A percentile compares a stretch with the other conserved stretches of the same genome.
Evolutionary conservation across 768 basidiomycete genomes (phyloP).

Genomic region (Fomitopsis pulvina): DNA sequence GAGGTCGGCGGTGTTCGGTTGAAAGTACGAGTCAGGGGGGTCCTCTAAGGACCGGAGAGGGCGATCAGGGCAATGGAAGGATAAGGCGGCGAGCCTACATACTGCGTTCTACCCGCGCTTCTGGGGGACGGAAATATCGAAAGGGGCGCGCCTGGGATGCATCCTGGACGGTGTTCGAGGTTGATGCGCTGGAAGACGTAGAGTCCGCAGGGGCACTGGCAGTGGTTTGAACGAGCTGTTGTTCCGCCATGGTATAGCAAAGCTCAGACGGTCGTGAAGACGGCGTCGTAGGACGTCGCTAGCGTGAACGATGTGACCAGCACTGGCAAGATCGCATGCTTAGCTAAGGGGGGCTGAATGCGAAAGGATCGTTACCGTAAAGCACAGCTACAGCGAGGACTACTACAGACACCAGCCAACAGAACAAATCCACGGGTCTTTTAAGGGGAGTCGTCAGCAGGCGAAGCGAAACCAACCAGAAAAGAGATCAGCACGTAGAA

Average conservation of each 20-base stretch:
- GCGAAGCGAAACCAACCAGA: too few relatives aligned
- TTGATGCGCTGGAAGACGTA: background rate
- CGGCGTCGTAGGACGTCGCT: background rate
- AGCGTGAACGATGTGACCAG: background rate
- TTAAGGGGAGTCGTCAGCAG: too few relatives aligned
- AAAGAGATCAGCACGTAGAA: constrained; percentile 34
- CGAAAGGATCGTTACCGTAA: constrained; percentile 1
- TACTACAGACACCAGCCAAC: background rate
- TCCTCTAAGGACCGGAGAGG: constrained; percentile 27
- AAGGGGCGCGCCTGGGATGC: constrained; percentile 5
- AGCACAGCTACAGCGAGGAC: background rate
- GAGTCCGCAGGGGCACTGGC: background rate
- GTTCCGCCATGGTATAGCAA: background rate
- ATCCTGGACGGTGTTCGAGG: background rate
- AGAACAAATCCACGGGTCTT: background rate
- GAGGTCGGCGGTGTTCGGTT: constrained; percentile 64
- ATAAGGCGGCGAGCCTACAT: constrained; percentile 8
- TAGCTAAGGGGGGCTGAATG: constrained; percentile 1
- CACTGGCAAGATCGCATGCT: background rate
- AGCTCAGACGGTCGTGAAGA: too few relatives aligned
- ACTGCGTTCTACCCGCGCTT: constrained; percentile 9
- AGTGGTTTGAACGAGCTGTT: too few relatives aligned
- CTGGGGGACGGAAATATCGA: constrained; percentile 17
- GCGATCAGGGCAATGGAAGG: background rate
- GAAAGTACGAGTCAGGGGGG: constrained; percentile 70